Percentiles rank a stretch among this genome's conserved stretches.
Conservation (phyloP, 345 rosid species). For the Eucalyptus virginea region DNA sequence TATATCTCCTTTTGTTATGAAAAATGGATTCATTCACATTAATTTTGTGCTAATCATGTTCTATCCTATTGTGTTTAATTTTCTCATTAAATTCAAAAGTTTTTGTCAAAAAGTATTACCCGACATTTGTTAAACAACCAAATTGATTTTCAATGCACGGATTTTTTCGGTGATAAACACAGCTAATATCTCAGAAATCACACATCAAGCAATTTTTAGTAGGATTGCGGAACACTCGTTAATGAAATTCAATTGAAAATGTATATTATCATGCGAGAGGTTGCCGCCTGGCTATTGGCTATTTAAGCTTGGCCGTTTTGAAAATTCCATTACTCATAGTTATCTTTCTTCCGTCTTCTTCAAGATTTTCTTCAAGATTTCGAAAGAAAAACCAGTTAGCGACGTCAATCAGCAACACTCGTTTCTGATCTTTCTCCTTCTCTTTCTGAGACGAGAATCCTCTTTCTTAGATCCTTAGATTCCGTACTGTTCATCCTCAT, state of each 20-base stretch:
- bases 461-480: not conserved
- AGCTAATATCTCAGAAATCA: not conserved
- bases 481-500: not conserved
- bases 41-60: not conserved
- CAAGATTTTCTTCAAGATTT: not conserved
- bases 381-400: not conserved
- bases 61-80: not conserved
- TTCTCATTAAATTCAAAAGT: not conserved
- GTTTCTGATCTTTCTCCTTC: not conserved
- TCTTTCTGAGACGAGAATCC: not conserved
- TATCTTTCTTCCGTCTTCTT: not conserved
- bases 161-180: not conserved
- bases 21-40: not conserved
- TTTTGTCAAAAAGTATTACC: not conserved
- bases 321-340: not conserved
- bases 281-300: not conserved
- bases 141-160: not conserved
- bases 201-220: not conserved
- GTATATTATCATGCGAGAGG: not conserved
- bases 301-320: not conserved
- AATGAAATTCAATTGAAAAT: not conserved
- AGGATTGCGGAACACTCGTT: not conserved
- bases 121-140: not conserved
- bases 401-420: not conserved
- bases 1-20: not conserved